Evolutionary conservation across 2,329 filamentous ascomycete genomes (phyloP).

Genomic region (Microdochium bolleyi): DNA sequence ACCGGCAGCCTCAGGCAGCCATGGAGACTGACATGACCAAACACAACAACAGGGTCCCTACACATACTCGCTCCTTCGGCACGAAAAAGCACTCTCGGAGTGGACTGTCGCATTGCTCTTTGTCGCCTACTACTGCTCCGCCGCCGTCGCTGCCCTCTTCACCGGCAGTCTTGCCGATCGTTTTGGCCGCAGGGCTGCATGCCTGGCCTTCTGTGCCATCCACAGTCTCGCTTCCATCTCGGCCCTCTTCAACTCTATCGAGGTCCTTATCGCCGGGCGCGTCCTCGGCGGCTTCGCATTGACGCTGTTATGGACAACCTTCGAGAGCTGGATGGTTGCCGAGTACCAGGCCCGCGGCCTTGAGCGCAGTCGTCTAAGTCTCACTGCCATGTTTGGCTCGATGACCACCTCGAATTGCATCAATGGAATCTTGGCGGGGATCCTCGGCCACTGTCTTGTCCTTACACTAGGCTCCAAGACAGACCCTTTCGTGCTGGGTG

Average conservation of each 20-base stretch:
- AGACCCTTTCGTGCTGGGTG: slow-evolving; percentile 38
- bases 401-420: slow-evolving; percentile 44
- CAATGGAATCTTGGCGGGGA: slow-evolving; percentile 41
- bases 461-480: slow-evolving; percentile 34
- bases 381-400: slow-evolving; percentile 40
- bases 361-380: slow-evolving; percentile 22
- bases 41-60: slow-evolving; percentile 14
- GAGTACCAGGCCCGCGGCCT: slow-evolving; percentile 40
- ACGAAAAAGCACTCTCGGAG: slow-evolving; percentile 18
- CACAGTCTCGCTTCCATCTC: slow-evolving; percentile 45
- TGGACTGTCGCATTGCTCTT: slow-evolving; percentile 29
- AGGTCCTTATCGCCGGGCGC: slow-evolving; percentile 42
- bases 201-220: slow-evolving; percentile 44
- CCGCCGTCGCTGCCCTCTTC: slow-evolving; percentile 34
- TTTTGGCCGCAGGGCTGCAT: slow-evolving; percentile 42
- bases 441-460: slow-evolving; percentile 41
- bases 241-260: slow-evolving; percentile 26
- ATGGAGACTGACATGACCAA: neutral
- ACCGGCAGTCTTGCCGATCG: slow-evolving; percentile 38
- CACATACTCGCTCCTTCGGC: slow-evolving; percentile 19
- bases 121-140: slow-evolving; percentile 33
- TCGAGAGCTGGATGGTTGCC: slow-evolving; percentile 55
- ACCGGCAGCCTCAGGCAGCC: neutral
- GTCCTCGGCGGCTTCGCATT: slow-evolving; percentile 46
- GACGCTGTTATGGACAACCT: slow-evolving; percentile 49